phyloP scores from a whole-genome alignment of 2,329 filamentous ascomycete genomes.

The Sordariomycetes sp. region DNA sequence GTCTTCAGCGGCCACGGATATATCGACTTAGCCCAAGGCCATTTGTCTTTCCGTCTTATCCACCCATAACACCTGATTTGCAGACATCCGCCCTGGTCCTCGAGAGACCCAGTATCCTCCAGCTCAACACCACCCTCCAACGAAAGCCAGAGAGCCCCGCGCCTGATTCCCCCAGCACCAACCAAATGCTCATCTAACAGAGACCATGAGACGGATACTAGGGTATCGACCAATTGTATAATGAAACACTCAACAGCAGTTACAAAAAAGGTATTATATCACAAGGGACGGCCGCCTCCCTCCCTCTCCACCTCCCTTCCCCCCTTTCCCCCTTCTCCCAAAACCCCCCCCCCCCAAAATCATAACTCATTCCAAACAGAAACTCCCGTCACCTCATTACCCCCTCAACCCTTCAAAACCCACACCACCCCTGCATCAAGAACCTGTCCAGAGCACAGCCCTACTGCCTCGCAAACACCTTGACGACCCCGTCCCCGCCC shows the following conservation, averaged over 20 bases:
- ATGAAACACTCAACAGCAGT: slow-evolving; percentile 1
- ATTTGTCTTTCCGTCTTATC: no score
- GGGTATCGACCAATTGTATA: slow-evolving; percentile 4
- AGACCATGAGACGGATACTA: no score
- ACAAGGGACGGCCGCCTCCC: not conserved
- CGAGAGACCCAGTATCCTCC: no score
- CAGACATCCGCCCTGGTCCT: no score
- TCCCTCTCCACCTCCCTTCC: not conserved
- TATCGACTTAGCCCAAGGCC: no score
- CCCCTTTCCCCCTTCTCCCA: not conserved
- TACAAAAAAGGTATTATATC: slow-evolving; percentile 4
- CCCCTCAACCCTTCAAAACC: not conserved
- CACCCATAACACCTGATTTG: no score
- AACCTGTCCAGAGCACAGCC: not conserved
- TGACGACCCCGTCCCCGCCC: slow-evolving; percentile 89
- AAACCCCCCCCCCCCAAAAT: not conserved
- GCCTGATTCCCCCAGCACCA: no score
- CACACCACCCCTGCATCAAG: not conserved
- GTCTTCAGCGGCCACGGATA: no score
- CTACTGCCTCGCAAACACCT: slow-evolving; percentile 59
- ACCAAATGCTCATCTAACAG: no score
- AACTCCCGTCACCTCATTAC: not conserved
- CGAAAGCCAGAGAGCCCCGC: no score
- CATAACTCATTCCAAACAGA: not conserved
- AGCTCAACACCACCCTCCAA: no score